These are phyloP conservation scores for Alternaria alternata DNA, from an alignment of 2,329 filamentous ascomycete genomes.

Conservation along the genomic window DNA sequence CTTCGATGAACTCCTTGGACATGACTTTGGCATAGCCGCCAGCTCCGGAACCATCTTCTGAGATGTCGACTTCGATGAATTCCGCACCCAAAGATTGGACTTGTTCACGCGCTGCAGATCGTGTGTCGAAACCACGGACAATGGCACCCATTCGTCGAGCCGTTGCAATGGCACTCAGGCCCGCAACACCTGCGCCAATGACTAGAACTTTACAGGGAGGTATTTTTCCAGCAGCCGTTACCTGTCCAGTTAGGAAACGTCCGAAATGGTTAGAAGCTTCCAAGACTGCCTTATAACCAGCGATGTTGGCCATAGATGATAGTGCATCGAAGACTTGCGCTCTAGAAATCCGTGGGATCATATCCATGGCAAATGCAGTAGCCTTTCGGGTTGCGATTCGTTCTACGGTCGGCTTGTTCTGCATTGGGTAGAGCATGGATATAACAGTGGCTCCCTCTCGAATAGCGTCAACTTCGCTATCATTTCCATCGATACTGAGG, in stretches of 20 bases:
- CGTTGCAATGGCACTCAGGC: slow-evolving; percentile 86
- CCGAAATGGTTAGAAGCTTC: slow-evolving; percentile 91
- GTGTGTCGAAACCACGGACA: slow-evolving; percentile 89
- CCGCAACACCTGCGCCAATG: slow-evolving; percentile 89
- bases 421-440: slow-evolving; percentile 82
- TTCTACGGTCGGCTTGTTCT: slow-evolving; percentile 79
- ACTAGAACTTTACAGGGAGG: slow-evolving; percentile 90
- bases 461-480: slow-evolving; percentile 73
- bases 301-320: slow-evolving; percentile 94
- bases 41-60: slow-evolving; percentile 84
- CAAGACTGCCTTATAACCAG: slow-evolving; percentile 89
- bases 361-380: slow-evolving; percentile 89
- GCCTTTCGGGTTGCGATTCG: slow-evolving; percentile 74
- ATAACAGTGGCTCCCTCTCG: slow-evolving; percentile 77
- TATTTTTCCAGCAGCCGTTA: slow-evolving; percentile 85
- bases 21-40: slow-evolving; percentile 93
- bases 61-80: slow-evolving; percentile 84
- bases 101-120: slow-evolving; percentile 85
- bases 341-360: slow-evolving; percentile 87
- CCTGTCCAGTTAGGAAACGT: slow-evolving; percentile 86
- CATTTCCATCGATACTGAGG: slow-evolving; percentile 65
- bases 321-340: slow-evolving; percentile 89
- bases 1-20: slow-evolving; percentile 92
- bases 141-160: slow-evolving; percentile 85
- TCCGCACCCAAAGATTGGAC: slow-evolving; percentile 90